Evolutionary conservation across 352 stramenopile species (phyloP).

Genomic region (Globisporangium megalacanthum): DNA sequence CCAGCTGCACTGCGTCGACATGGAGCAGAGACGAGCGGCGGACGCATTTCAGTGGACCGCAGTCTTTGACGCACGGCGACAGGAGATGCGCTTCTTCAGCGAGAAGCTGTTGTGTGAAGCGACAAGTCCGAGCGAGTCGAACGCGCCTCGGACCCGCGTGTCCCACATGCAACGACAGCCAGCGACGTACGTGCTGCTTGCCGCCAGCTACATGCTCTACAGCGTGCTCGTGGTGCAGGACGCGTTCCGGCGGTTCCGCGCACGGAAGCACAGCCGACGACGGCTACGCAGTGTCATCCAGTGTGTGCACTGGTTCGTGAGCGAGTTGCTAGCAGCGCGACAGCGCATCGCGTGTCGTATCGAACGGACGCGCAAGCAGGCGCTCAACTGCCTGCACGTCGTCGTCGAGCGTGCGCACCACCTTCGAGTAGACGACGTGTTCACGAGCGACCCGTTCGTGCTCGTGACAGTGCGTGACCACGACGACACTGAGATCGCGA

Average conservation of each 20-base stretch:
- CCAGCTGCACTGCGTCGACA: constrained; percentile 10
- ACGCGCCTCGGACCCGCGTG: not conserved
- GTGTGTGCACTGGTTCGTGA: constrained; percentile 21
- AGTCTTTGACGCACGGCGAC: constrained; percentile 45
- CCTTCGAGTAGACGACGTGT: constrained; percentile 45
- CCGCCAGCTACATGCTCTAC: constrained; percentile 50
- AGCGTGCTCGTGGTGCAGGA: constrained; percentile 68
- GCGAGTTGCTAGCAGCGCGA: constrained; percentile 21
- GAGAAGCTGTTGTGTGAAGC: constrained; percentile 1
- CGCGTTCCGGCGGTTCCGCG: constrained; percentile 35
- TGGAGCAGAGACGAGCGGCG: constrained; percentile 12
- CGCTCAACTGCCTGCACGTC: constrained; percentile 58
- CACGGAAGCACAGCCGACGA: constrained; percentile 16
- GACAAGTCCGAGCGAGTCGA: not conserved
- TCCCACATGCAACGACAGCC: constrained; percentile 10
- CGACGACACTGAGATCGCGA: constrained; percentile 23
- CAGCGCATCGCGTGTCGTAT: constrained; percentile 17
- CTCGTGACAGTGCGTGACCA: constrained; percentile 21
- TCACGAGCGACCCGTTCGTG: constrained; percentile 68
- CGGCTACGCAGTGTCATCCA: constrained; percentile 27
- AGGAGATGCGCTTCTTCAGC: constrained; percentile 62
- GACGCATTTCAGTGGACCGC: constrained; percentile 52
- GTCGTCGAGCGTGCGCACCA: constrained; percentile 39
- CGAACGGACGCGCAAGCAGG: constrained; percentile 22
- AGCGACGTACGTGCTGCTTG: constrained; percentile 45